phyloP scores from a whole-genome alignment of 2,329 filamentous ascomycete genomes.

The Aspergillus proliferans region DNA sequence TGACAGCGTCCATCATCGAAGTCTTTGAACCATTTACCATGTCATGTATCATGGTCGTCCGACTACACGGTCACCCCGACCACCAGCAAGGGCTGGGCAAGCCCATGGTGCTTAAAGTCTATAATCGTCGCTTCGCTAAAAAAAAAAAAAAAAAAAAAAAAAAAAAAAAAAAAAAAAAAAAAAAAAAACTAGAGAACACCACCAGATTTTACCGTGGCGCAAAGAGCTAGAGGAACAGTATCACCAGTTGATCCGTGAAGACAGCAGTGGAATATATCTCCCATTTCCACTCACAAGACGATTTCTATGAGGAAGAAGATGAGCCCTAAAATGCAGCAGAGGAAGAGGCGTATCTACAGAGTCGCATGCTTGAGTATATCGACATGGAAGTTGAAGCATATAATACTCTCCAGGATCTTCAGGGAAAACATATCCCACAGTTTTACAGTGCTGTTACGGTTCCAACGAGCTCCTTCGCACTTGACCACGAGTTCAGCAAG shows the following conservation, averaged over 20 bases:
- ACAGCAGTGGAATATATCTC: not conserved
- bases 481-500: not conserved
- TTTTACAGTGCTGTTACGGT: not conserved
- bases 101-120: not conserved
- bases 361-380: not conserved
- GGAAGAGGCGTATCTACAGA: not conserved
- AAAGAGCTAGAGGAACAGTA: not conserved
- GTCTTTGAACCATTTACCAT: not conserved
- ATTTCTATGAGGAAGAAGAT: not conserved
- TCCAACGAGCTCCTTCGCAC: not conserved
- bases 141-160: too few species aligned
- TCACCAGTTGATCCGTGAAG: not conserved
- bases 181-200: not conserved
- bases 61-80: not conserved
- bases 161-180: rapidly evolving
- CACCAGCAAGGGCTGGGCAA: not conserved
- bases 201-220: not conserved
- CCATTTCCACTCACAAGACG: not conserved
- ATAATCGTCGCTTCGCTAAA: not conserved
- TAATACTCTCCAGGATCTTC: not conserved
- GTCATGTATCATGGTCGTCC: not conserved
- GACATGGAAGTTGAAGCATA: not conserved
- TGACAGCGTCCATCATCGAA: not conserved
- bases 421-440: not conserved
- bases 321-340: not conserved